Conservation (phyloP, 2,329 filamentous ascomycete genomes). For the Paramyrothecium sp. region DNA sequence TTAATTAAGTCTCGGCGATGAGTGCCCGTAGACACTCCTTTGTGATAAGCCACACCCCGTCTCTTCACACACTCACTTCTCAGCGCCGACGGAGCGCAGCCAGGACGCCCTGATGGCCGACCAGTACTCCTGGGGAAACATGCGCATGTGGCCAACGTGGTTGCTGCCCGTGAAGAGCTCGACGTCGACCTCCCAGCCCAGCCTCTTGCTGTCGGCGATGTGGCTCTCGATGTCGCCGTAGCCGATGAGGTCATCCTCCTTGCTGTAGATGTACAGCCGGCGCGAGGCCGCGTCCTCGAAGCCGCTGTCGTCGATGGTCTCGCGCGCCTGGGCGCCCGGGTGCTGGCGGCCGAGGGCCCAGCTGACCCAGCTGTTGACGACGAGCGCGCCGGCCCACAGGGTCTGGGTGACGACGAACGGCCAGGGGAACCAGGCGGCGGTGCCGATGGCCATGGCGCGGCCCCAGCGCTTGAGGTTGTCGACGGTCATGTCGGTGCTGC, state of each 20-base stretch:
- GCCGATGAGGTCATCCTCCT: slow-evolving; percentile 54
- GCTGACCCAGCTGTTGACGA: slow-evolving; percentile 30
- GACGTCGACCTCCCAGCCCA: slow-evolving; percentile 47
- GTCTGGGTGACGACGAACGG: slow-evolving; percentile 45
- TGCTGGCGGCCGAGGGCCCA: slow-evolving; percentile 35
- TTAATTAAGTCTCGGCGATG: background rate
- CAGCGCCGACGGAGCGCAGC: slow-evolving; percentile 8
- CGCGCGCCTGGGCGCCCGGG: slow-evolving; percentile 36
- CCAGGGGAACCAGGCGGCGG: slow-evolving; percentile 45
- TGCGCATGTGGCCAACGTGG: slow-evolving; percentile 61
- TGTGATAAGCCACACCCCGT: background rate
- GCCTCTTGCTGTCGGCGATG: slow-evolving; percentile 41
- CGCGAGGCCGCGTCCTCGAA: slow-evolving; percentile 34
- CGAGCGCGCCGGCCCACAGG: slow-evolving; percentile 44
- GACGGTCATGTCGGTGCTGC: slow-evolving; percentile 38
- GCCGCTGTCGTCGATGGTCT: slow-evolving; percentile 33
- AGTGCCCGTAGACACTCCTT: background rate
- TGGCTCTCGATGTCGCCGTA: slow-evolving; percentile 56
- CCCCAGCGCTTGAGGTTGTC: slow-evolving; percentile 49
- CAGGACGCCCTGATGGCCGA: slow-evolving; percentile 31
- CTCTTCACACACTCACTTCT: background rate
- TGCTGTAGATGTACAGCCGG: slow-evolving; percentile 58
- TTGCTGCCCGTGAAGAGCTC: slow-evolving; percentile 56
- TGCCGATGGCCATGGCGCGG: slow-evolving; percentile 50
- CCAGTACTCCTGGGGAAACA: slow-evolving; percentile 60